Conservation (phyloP, 164 flowering plant genomes). For the Echeveria elegans region DNA sequence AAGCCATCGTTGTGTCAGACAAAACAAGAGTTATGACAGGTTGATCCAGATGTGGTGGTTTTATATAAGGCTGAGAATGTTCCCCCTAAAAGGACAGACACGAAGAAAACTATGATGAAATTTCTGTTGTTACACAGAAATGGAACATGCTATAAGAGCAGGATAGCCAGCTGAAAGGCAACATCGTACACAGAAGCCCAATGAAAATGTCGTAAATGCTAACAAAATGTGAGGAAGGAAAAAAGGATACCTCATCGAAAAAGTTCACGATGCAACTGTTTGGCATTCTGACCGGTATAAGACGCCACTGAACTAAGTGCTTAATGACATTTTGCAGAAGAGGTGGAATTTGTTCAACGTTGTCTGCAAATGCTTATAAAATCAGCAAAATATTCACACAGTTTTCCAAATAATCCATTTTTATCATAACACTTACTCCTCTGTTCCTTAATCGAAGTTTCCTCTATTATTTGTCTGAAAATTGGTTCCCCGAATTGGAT, state of each 20-base stretch:
- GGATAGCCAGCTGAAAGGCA: not conserved
- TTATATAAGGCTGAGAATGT: constrained; percentile 81
- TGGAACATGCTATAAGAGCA: too few species aligned
- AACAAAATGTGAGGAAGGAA: not conserved
- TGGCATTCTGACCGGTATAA: constrained; percentile 71
- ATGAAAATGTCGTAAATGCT: not conserved
- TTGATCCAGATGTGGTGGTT: constrained; percentile 93
- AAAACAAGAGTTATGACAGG: constrained; percentile 76
- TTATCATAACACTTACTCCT: constrained; percentile 26
- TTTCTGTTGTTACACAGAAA: not conserved
- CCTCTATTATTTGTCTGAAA: constrained; percentile 67
- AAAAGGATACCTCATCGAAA: constrained; percentile 70
- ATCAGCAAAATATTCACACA: not conserved
- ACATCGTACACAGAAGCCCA: not conserved
- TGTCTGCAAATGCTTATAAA: constrained; percentile 19
- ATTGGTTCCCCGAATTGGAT: constrained; percentile 91
- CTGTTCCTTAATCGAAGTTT: constrained; percentile 26
- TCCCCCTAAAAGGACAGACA: not conserved
- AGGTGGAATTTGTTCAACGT: constrained; percentile 71
- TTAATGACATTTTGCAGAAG: constrained; percentile 63
- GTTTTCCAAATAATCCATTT: not conserved
- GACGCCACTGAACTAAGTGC: constrained; percentile 70
- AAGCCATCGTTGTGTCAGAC: constrained; percentile 78
- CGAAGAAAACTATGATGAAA: constrained; percentile 37
- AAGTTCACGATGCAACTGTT: constrained; percentile 87